A percentile compares a stretch with the other conserved stretches of the same genome.
These are phyloP conservation scores for Chlorencoelia australis DNA, from an alignment of 2,329 filamentous ascomycete genomes.

Conservation along the genomic window DNA sequence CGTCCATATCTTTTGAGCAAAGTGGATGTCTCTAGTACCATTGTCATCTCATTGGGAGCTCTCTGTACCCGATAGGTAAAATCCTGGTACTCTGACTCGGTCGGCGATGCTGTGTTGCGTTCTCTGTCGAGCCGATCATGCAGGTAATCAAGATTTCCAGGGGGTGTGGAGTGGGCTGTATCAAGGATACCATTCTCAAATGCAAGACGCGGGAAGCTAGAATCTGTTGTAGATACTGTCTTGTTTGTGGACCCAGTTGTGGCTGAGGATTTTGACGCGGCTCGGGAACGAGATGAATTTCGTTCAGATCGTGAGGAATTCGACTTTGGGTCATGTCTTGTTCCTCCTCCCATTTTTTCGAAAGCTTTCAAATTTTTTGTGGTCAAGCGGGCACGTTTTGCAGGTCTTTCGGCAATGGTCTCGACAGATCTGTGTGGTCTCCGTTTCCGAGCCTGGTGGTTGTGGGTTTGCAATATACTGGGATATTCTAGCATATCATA, in stretches of 20 bases:
- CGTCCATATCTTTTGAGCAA: conserved; percentile 3
- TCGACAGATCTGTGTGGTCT: conserved; percentile 11
- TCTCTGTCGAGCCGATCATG: conserved; percentile 3
- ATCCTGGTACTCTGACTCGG: conserved; percentile 4
- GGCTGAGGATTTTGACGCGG: conserved; percentile 3
- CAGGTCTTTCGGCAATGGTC: conserved; percentile 9
- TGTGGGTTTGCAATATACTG: no score
- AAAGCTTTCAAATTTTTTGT: conserved; percentile 12
- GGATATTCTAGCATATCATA: conserved; percentile 13
- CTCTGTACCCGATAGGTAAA: neutral
- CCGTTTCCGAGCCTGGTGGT: conserved; percentile 13
- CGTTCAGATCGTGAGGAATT: conserved; percentile 4
- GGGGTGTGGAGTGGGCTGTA: conserved; percentile 3
- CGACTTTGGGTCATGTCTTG: conserved; percentile 2
- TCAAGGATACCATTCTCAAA: conserved; percentile 9
- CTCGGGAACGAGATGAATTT: conserved; percentile 6
- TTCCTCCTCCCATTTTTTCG: conserved; percentile 11
- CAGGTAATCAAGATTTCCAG: conserved; percentile 1
- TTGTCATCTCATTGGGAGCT: conserved; percentile 2
- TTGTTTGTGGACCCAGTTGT: conserved; percentile 5
- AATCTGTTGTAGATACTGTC: conserved; percentile 4
- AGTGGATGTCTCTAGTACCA: conserved; percentile 2
- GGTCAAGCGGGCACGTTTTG: conserved; percentile 11
- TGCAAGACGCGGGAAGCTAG: conserved; percentile 2
- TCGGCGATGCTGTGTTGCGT: conserved; percentile 6